Percentiles rank a stretch among this genome's conserved stretches.
phyloP scores from a whole-genome alignment of 2,329 filamentous ascomycete genomes.

The Nemania bipapillata region DNA sequence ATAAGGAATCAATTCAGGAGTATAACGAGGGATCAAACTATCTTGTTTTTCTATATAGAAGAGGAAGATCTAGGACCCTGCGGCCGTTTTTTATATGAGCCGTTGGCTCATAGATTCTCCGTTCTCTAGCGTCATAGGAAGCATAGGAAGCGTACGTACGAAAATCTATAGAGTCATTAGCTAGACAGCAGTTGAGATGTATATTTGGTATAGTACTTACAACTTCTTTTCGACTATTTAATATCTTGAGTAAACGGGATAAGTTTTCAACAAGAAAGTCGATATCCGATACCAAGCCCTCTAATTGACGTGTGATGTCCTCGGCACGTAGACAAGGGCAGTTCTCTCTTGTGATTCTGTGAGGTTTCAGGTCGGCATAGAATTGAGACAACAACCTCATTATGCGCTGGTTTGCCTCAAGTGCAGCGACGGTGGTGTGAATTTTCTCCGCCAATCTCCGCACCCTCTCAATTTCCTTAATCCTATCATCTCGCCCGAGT shows the following conservation, averaged over 20 bases:
- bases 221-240: conserved; percentile 52
- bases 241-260: conserved; percentile 51
- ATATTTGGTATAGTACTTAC: conserved; percentile 43
- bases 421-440: conserved; percentile 52
- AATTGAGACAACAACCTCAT: conserved; percentile 49
- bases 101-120: too few species aligned
- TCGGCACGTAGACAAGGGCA: too few species aligned
- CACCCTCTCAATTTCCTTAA: conserved; percentile 50
- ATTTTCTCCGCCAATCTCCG: conserved; percentile 55
- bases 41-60: too few species aligned
- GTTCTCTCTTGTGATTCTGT: too few species aligned
- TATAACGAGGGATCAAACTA: too few species aligned
- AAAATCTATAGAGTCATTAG: conserved; percentile 46
- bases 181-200: too few species aligned
- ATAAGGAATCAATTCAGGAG: too few species aligned
- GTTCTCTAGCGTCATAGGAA: too few species aligned
- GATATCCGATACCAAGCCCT: conserved; percentile 52
- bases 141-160: too few species aligned
- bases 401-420: conserved; percentile 55
- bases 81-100: too few species aligned
- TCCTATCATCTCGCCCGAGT: conserved; percentile 32
- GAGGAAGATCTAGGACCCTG: too few species aligned
- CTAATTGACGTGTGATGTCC: too few species aligned
- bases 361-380: conserved; percentile 48
- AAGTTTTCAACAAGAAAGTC: conserved; percentile 53